Conservation (phyloP, 805 yeast genomes). For the Metschnikowia borealis region DNA sequence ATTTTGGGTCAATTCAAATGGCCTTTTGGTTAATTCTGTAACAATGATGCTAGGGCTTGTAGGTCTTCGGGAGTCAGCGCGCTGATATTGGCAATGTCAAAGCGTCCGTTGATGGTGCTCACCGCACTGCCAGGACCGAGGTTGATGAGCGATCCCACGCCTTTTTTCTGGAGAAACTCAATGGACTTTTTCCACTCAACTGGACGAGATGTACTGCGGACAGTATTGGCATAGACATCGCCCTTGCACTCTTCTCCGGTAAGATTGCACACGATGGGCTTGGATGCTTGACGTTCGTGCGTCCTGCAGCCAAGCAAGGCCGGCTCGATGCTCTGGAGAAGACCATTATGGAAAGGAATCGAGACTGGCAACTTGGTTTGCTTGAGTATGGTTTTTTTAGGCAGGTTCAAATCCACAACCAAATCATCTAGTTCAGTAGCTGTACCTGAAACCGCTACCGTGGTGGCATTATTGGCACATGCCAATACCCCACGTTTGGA, state of each 20-base stretch:
- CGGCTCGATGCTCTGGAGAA: conserved; percentile 36
- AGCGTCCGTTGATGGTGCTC: conserved; percentile 20
- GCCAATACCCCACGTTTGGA: conserved; percentile 35
- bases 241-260: conserved; percentile 24
- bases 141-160: conserved; percentile 23
- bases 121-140: conserved; percentile 40
- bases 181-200: conserved; percentile 42
- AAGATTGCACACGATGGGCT: conserved; percentile 38
- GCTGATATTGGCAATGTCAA: conserved; percentile 9
- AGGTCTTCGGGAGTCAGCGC: conserved; percentile 9
- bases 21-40: background rate
- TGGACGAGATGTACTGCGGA: conserved; percentile 40
- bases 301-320: conserved; percentile 22
- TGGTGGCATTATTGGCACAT: conserved; percentile 42
- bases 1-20: background rate
- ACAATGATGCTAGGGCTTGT: conserved; percentile 2
- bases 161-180: conserved; percentile 16
- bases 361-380: conserved; percentile 37
- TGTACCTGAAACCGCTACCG: conserved; percentile 45
- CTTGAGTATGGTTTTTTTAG: conserved; percentile 21
- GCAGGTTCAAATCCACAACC: conserved; percentile 15
- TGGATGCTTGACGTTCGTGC: conserved; percentile 6
- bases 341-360: conserved; percentile 49
- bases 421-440: conserved; percentile 20
- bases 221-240: conserved; percentile 29